Conservation (phyloP, 140 eudicot species). For the Cichorium intybus region DNA sequence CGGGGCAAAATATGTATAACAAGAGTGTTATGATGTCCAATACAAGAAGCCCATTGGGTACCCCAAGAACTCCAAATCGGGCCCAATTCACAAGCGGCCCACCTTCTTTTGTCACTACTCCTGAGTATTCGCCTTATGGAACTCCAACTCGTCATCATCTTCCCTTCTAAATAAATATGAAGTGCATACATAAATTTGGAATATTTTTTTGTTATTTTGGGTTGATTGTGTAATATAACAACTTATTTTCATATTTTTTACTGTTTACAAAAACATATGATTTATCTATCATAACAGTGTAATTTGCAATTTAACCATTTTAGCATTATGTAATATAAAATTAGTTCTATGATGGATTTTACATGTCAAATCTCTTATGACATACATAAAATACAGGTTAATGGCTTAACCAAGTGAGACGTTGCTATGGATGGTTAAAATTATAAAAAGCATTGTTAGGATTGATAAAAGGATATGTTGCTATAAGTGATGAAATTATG, state of each 20-base stretch:
- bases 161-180: slow-evolving; percentile 24
- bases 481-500: too few relatives aligned
- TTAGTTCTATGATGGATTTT: too few relatives aligned
- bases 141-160: slow-evolving; percentile 43
- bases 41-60: slow-evolving; percentile 48
- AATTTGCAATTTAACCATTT: background rate
- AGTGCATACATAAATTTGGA: slow-evolving; percentile 5
- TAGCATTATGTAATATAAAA: background rate
- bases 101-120: slow-evolving; percentile 50
- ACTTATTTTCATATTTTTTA: background rate
- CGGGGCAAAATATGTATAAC: slow-evolving; percentile 36
- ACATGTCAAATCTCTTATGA: too few relatives aligned
- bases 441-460: background rate
- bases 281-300: background rate
- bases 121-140: slow-evolving; percentile 51
- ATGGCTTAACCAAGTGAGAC: background rate
- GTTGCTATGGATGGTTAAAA: background rate
- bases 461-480: too few relatives aligned
- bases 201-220: slow-evolving; percentile 13
- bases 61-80: slow-evolving; percentile 39
- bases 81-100: slow-evolving; percentile 33
- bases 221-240: background rate
- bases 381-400: too few relatives aligned
- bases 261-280: background rate
- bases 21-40: slow-evolving; percentile 52